Percentiles rank a stretch among this genome's conserved stretches.
These are phyloP conservation scores for Pelargonium nanum DNA, from an alignment of 345 rosid genomes.

Conservation along the genomic window DNA sequence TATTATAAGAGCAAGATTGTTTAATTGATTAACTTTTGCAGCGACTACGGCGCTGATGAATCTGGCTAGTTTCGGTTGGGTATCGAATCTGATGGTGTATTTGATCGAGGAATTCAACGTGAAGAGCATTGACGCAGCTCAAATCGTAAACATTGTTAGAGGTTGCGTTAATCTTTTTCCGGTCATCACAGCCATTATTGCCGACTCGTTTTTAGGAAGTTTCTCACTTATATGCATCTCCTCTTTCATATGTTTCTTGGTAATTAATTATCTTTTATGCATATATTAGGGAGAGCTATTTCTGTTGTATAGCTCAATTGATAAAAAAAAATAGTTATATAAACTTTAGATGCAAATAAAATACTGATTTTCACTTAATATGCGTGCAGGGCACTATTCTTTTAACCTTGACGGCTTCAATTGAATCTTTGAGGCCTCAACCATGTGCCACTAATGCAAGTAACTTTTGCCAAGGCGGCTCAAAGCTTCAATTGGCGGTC, in stretches of 20 bases:
- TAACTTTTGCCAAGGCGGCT: slow-evolving; percentile 20
- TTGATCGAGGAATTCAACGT: slow-evolving; percentile 20
- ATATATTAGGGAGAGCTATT: too few relatives aligned
- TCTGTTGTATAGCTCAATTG: too few relatives aligned
- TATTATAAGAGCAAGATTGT: too few relatives aligned
- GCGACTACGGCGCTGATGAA: slow-evolving; percentile 28
- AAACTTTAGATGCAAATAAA: too few relatives aligned
- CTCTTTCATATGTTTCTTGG: slow-evolving; percentile 25
- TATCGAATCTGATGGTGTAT: slow-evolving; percentile 22
- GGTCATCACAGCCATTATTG: slow-evolving; percentile 28
- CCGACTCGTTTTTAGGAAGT: slow-evolving; percentile 37
- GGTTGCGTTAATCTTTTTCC: slow-evolving; percentile 23
- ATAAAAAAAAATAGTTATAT: too few relatives aligned
- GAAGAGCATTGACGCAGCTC: slow-evolving; percentile 21
- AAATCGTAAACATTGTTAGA: slow-evolving; percentile 13
- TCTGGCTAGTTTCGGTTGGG: slow-evolving; percentile 32
- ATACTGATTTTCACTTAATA: too few relatives aligned
- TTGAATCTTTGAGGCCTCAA: slow-evolving; percentile 28
- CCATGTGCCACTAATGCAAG: slow-evolving; percentile 23
- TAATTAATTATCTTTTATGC: too few relatives aligned
- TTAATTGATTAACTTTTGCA: too few relatives aligned
- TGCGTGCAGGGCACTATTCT: slow-evolving; percentile 31
- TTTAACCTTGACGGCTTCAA: slow-evolving; percentile 23
- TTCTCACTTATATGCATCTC: slow-evolving; percentile 21
- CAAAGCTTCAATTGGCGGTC: slow-evolving; percentile 25